Base-by-base conservation (phyloP, 495 filamentous ascomycete genomes). In the Penicillium steckii region DNA sequence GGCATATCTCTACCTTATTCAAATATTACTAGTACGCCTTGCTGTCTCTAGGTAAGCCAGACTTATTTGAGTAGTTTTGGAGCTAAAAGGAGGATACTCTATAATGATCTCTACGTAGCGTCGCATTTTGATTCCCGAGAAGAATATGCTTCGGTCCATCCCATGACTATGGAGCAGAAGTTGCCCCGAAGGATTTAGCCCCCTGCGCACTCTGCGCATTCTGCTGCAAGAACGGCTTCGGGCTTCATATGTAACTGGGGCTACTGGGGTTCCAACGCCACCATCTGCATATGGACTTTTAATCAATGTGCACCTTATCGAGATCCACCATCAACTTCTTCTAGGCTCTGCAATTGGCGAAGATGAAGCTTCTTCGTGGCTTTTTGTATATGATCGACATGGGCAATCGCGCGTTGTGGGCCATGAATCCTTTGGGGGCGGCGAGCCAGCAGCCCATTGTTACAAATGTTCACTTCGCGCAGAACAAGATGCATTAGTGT, bases 321-420 rank as follows among this genome's bases (percentile, higher is more conserved):
- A n/a, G 46, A 13, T 19, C 46, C 30, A 26, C 46, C 10, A 12
- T 25, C 10, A n/a, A 41, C 41, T 4, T 9, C 4, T 24, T 8
- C 17, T 18, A 17, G 6, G 5, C 0, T 5, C 21, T 5, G 13
- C 25, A 15, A 38, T 40, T 49, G 32, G 46, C 13, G 32, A 8
- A 6, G 15, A 15, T 7, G 23, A n/a, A 12, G 21, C 29, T 8
- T 29, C 17, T 9, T 10, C 22, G 29, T 12, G 13, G 22, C 9
- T 12, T 32, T 35, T 21, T 23, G 25, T 19, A 21, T 22, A 19
- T 5, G 44, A 47, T 47, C 44, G 44, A 32, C 44, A 32, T 21
- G 3, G n/a, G 27, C 21, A 21, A 47, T 47, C 18, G 44, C 27
- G 44, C 44, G n/a, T 33, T 47, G 44, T 47, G 44, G 44, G 30